Evolutionary conservation across 345 rosid species (phyloP).

Genomic region (Populus nigra): DNA sequence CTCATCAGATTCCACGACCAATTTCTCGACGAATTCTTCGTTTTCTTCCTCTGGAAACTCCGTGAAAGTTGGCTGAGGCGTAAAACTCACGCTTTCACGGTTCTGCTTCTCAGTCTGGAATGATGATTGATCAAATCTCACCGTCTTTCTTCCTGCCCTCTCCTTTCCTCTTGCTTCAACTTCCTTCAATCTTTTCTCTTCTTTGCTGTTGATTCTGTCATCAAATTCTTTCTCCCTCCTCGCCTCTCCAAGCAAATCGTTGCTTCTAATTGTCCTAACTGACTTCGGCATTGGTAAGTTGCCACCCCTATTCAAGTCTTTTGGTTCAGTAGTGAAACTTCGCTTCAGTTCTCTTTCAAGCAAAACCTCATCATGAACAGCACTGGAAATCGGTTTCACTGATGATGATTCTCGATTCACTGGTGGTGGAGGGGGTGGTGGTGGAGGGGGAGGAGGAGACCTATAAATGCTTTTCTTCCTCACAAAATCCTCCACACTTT

Average conservation of each 20-base stretch:
- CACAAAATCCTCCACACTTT: conserved; percentile 44
- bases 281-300: conserved; percentile 31
- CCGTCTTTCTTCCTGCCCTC: conserved; percentile 10
- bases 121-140: conserved; percentile 26
- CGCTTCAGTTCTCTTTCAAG: conserved; percentile 22
- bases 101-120: conserved; percentile 22
- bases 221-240: conserved; percentile 21
- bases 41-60: conserved; percentile 31
- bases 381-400: conserved; percentile 20
- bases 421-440: conserved; percentile 48
- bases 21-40: conserved; percentile 31
- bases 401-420: conserved; percentile 33
- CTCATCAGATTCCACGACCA: conserved; percentile 30
- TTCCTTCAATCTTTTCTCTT: conserved; percentile 6
- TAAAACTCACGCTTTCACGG: conserved; percentile 11
- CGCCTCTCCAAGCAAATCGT: conserved; percentile 26
- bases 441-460: conserved; percentile 55
- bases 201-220: conserved; percentile 10
- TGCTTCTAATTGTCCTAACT: conserved; percentile 27
- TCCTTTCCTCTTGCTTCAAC: not conserved
- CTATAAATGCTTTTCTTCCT: conserved; percentile 48
- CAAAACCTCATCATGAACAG: conserved; percentile 22
- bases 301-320: not conserved
- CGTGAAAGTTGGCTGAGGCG: conserved; percentile 27
- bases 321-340: conserved; percentile 25